Conservation (phyloP, 2,329 filamentous ascomycete genomes). For the Penicillium sp. region DNA sequence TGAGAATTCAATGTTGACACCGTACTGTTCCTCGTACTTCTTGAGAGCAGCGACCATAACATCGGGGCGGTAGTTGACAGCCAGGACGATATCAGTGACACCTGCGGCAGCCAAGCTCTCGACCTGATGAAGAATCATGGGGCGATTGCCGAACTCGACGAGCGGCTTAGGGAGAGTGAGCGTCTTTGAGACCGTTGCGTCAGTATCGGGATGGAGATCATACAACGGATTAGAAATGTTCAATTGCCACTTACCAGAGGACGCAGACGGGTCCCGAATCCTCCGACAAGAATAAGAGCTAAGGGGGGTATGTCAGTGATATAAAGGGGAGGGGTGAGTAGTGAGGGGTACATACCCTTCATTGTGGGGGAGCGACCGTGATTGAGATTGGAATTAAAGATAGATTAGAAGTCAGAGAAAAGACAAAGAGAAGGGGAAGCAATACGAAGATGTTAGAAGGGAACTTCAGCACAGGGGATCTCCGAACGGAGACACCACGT, state of each 20-base stretch:
- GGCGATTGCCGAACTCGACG: slow-evolving; percentile 97
- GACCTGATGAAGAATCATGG: slow-evolving; percentile 98
- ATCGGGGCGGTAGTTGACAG: slow-evolving; percentile 98
- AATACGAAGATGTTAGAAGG: neutral
- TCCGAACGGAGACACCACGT: slow-evolving; percentile 25
- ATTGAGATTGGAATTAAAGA: slow-evolving; percentile 1
- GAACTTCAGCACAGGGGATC: neutral
- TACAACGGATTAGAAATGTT: slow-evolving; percentile 13
- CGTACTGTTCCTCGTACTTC: slow-evolving; percentile 91
- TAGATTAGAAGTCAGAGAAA: neutral
- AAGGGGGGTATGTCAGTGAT: slow-evolving; percentile 20
- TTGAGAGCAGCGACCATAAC: slow-evolving; percentile 92
- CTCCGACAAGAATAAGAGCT: slow-evolving; percentile 98
- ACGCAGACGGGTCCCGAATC: slow-evolving; percentile 95
- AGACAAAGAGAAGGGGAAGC: neutral
- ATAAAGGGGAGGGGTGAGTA: slow-evolving; percentile 7
- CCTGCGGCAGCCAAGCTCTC: slow-evolving; percentile 88
- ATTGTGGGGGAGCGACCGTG: slow-evolving; percentile 27
- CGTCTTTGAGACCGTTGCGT: slow-evolving; percentile 59
- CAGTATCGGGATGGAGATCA: neutral
- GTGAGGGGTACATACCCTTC: slow-evolving; percentile 40
- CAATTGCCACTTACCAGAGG: slow-evolving; percentile 67
- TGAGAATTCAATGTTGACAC: slow-evolving; percentile 94
- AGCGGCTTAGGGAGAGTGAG: slow-evolving; percentile 95
- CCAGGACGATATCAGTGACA: slow-evolving; percentile 94